These are phyloP conservation scores for Trypanosoma brucei DNA, from an alignment of 208 protist genomes.

Conservation along the genomic window DNA sequence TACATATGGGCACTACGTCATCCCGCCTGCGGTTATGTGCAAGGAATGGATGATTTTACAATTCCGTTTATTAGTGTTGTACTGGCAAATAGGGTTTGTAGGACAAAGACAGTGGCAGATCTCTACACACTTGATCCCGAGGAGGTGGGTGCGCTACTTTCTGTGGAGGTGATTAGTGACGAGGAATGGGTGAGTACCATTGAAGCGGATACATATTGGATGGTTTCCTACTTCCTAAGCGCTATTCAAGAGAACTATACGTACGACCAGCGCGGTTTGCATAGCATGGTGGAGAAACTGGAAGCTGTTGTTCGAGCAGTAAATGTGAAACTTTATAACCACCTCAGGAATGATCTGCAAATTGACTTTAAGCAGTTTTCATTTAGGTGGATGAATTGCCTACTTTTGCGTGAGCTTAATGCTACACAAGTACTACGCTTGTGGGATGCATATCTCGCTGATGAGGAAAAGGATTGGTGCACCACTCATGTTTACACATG, in stretches of 20 bases:
- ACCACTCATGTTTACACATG: slow-evolving; percentile 87
- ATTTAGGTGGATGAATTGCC: slow-evolving; percentile 92
- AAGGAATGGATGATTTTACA: slow-evolving; percentile 93
- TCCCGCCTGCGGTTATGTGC: slow-evolving; percentile 92
- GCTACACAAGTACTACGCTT: slow-evolving; percentile 71
- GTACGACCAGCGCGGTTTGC: slow-evolving; percentile 83
- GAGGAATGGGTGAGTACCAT: slow-evolving; percentile 57
- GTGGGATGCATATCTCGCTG: slow-evolving; percentile 87
- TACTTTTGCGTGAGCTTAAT: slow-evolving; percentile 86
- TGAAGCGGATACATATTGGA: slow-evolving; percentile 92
- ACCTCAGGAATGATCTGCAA: slow-evolving; percentile 45
- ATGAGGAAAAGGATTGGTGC: slow-evolving; percentile 59
- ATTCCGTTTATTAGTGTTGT: slow-evolving; percentile 90
- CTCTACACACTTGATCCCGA: slow-evolving; percentile 33
- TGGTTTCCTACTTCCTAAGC: slow-evolving; percentile 80
- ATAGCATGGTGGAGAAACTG: slow-evolving; percentile 83
- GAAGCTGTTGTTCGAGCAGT: slow-evolving; percentile 59
- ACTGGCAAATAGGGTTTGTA: slow-evolving; percentile 46
- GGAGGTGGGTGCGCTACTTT: slow-evolving; percentile 34
- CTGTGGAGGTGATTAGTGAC: slow-evolving; percentile 28
- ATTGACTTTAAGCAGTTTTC: slow-evolving; percentile 79
- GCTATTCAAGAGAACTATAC: slow-evolving; percentile 90
- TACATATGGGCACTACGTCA: slow-evolving; percentile 92
- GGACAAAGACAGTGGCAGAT: slow-evolving; percentile 41
- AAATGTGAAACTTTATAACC: slow-evolving; percentile 48